Percentiles rank a stretch among this genome's conserved stretches.
Evolutionary conservation across 2,329 filamentous ascomycete genomes (phyloP).

Genomic region (Colletotrichum australisinense): DNA sequence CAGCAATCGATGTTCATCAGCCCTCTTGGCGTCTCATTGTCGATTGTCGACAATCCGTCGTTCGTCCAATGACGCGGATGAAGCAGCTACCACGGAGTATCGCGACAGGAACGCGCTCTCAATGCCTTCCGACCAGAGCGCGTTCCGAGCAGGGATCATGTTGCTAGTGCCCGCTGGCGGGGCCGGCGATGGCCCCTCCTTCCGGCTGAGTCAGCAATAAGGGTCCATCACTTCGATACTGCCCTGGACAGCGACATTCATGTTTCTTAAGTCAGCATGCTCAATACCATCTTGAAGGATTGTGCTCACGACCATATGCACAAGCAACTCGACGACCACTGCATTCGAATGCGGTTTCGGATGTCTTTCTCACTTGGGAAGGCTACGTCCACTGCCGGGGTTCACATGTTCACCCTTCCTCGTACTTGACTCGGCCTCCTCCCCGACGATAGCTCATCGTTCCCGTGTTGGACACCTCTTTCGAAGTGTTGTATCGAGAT

Average conservation of each 20-base stretch:
- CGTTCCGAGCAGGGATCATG: neutral
- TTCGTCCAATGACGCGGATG: neutral
- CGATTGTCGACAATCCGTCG: neutral
- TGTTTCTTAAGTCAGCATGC: neutral
- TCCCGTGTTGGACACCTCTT: neutral
- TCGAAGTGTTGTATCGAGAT: neutral
- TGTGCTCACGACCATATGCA: neutral
- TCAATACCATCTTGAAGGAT: neutral
- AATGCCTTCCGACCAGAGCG: neutral
- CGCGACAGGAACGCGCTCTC: neutral
- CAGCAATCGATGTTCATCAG: neutral
- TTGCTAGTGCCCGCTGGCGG: neutral
- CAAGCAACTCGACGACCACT: conserved; percentile 16
- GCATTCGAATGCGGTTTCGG: neutral
- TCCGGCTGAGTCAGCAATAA: neutral
- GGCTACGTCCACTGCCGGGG: neutral
- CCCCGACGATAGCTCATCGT: neutral
- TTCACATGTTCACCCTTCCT: neutral
- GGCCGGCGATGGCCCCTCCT: neutral
- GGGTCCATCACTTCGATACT: too few relatives aligned
- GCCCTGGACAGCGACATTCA: neutral
- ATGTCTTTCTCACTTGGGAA: neutral
- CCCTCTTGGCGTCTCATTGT: neutral
- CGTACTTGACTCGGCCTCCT: neutral
- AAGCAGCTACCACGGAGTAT: neutral